Percentiles rank a stretch among this genome's conserved stretches.
Evolutionary conservation across 768 basidiomycete species (phyloP).

Genomic region (Scleroderma bovista): DNA sequence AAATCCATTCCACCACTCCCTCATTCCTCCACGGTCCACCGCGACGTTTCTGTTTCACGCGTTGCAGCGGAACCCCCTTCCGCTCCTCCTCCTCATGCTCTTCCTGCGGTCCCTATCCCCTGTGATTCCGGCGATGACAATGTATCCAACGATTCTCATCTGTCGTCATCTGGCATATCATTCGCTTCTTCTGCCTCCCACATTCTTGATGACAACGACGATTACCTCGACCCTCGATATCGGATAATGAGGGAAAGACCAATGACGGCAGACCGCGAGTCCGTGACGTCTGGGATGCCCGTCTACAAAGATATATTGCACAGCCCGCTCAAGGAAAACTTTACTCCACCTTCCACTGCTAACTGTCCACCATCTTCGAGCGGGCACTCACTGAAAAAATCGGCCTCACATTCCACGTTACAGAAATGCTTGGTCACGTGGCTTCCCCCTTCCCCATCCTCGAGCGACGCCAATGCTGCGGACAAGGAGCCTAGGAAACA

Average conservation of each 20-base stretch:
- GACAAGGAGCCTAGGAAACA: slow-evolving; percentile 46
- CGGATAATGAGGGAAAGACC: slow-evolving; percentile 20
- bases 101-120: slow-evolving; percentile 36
- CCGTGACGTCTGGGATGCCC: background rate
- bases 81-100: slow-evolving; percentile 44
- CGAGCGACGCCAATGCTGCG: slow-evolving; percentile 18
- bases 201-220: slow-evolving; percentile 21
- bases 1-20: slow-evolving; percentile 12
- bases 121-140: slow-evolving; percentile 1
- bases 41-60: slow-evolving; percentile 40
- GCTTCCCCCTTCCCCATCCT: slow-evolving; percentile 23
- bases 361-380: slow-evolving; percentile 23
- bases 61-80: slow-evolving; percentile 36
- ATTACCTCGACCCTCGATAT: slow-evolving; percentile 24
- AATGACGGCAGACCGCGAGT: background rate
- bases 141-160: slow-evolving; percentile 4
- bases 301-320: background rate
- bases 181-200: slow-evolving; percentile 38
- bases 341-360: background rate
- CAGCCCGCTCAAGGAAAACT: slow-evolving; percentile 2
- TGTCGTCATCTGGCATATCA: slow-evolving; percentile 27
- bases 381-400: slow-evolving; percentile 40
- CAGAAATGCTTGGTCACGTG: slow-evolving; percentile 19
- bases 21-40: slow-evolving; percentile 29
- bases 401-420: slow-evolving; percentile 53